phyloP scores from a whole-genome alignment of 208 protist species.

The Crithidia mellificae region DNA sequence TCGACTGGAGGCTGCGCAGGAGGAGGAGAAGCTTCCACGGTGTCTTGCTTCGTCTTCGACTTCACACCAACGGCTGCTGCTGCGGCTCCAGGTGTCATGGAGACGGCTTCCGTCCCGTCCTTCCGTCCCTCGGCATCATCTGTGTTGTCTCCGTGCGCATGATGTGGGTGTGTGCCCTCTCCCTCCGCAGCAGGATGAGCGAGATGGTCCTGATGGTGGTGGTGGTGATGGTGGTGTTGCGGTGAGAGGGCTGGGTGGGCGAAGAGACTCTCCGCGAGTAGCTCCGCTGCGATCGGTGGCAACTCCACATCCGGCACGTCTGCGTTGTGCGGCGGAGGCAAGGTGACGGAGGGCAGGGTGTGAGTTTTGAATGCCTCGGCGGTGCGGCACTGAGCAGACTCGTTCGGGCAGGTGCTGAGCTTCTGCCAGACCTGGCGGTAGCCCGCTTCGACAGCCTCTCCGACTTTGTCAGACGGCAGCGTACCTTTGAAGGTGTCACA shows the following conservation, averaged over 20 bases:
- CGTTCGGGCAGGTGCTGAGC: neutral
- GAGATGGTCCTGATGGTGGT: neutral
- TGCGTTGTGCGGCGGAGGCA: neutral
- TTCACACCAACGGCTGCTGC: no score
- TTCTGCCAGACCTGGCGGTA: constrained; percentile 26
- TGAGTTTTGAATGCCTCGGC: neutral
- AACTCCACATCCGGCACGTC: neutral
- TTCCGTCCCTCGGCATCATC: no score
- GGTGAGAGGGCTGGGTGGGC: neutral
- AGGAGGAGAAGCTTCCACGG: neutral
- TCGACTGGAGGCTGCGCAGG: neutral
- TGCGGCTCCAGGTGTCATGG: no score
- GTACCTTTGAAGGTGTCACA: constrained; percentile 87
- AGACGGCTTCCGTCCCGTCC: no score
- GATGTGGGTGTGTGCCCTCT: no score
- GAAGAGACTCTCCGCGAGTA: constrained; percentile 3
- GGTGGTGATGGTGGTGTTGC: neutral
- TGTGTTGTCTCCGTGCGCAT: no score
- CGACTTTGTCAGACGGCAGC: constrained; percentile 52
- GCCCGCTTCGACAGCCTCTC: constrained; percentile 56
- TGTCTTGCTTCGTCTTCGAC: neutral
- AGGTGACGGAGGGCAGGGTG: neutral
- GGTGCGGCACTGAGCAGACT: neutral
- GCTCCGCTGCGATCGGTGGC: neutral
- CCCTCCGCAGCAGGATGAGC: no score